phyloP scores from a whole-genome alignment of 345 rosid genomes.

The Bretschneidera sinensis region DNA sequence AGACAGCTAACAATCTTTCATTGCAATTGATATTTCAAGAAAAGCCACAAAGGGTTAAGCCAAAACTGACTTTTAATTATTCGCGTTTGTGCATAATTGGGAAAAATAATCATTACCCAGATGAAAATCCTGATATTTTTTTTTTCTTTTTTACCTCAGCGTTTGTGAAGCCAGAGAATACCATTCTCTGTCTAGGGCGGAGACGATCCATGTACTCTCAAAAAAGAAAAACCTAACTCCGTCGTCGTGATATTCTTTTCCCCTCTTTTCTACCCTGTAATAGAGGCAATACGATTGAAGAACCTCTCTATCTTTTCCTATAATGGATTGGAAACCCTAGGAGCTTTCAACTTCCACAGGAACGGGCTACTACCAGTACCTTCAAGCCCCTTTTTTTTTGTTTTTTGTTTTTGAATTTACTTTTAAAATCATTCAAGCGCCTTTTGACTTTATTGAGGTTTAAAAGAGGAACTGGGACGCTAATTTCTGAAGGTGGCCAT shows the following conservation, averaged over 20 bases:
- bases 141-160: constrained; percentile 33
- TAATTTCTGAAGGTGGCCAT: no score
- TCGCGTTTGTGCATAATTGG: not conserved
- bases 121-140: not conserved
- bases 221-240: not conserved
- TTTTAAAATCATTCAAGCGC: no score
- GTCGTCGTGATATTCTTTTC: not conserved
- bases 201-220: constrained; percentile 35
- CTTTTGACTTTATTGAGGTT: no score
- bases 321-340: not conserved
- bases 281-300: not conserved
- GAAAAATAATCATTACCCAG: constrained; percentile 5
- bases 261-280: not conserved
- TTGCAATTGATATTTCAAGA: not conserved
- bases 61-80: no score
- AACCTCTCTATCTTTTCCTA: not conserved
- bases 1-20: not conserved
- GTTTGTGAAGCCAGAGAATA: constrained; percentile 42
- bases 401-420: no score
- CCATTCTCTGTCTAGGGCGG: constrained; percentile 35
- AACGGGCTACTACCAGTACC: no score
- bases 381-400: no score
- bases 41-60: no score
- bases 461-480: no score
- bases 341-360: not conserved